Evolutionary conservation across 305 asterid species (phyloP).

Genomic region (Lippia alba): DNA sequence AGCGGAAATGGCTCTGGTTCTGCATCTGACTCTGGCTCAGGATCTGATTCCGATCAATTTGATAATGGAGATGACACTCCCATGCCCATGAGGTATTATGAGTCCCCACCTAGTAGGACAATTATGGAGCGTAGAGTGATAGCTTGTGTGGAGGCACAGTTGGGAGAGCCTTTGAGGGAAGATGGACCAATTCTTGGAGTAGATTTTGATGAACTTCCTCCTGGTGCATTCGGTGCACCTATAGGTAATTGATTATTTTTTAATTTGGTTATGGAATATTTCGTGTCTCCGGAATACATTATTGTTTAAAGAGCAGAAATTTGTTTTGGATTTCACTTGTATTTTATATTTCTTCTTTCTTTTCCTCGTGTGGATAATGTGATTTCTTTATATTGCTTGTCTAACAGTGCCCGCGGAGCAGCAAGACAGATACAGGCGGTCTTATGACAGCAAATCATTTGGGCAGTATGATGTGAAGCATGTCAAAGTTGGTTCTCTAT

Average conservation of each 20-base stretch:
- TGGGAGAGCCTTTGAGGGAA: conserved; percentile 86
- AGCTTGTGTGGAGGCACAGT: conserved; percentile 90
- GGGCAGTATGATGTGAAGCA: conserved; percentile 66
- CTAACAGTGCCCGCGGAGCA: conserved; percentile 60
- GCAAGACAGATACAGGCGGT: conserved; percentile 59
- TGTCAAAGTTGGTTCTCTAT: conserved; percentile 64
- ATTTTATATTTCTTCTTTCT: conserved; percentile 10
- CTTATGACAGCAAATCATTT: conserved; percentile 72
- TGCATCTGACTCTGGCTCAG: conserved; percentile 72
- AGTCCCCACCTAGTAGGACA: conserved; percentile 53
- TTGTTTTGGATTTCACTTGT: background rate
- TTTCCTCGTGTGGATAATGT: conserved; percentile 1
- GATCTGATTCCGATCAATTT: conserved; percentile 67
- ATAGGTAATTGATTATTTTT: conserved; percentile 57
- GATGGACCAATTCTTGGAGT: conserved; percentile 94
- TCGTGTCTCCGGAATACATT: background rate
- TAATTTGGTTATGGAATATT: conserved; percentile 20
- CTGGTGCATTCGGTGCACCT: conserved; percentile 98
- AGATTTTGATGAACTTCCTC: conserved; percentile 93
- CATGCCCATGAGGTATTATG: conserved; percentile 63
- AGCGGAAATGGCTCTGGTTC: conserved; percentile 66
- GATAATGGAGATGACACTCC: conserved; percentile 66
- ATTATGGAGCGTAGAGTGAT: conserved; percentile 74
- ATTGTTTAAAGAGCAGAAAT: background rate
- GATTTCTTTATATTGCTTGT: conserved; percentile 35